A percentile compares a stretch with the other conserved stretches of the same genome.
Conservation (phyloP, 148 eudicot genomes). For the Bassia scoparia region DNA sequence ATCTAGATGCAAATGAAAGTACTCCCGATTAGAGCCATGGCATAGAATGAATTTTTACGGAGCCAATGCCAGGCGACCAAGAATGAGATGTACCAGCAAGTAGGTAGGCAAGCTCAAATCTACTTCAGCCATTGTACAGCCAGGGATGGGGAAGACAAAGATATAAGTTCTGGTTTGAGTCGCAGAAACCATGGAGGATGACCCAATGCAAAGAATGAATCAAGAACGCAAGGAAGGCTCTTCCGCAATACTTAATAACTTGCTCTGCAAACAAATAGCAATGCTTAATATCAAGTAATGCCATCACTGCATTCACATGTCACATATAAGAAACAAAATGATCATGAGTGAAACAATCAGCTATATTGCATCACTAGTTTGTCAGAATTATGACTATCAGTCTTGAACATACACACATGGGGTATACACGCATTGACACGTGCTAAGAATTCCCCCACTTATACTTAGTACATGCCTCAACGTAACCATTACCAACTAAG, state of each 20-base stretch:
- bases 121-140: slow-evolving; percentile 48
- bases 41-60: slow-evolving; percentile 73
- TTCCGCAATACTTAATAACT: slow-evolving; percentile 48
- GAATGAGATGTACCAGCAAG: slow-evolving; percentile 70
- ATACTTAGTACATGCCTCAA: no score
- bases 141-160: slow-evolving; percentile 48
- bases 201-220: slow-evolving; percentile 73
- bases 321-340: background rate
- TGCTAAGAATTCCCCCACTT: no score
- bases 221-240: slow-evolving; percentile 64
- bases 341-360: background rate
- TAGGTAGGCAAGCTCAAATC: slow-evolving; percentile 65
- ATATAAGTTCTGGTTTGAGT: slow-evolving; percentile 71
- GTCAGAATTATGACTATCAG: no score
- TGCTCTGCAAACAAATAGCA: slow-evolving; percentile 59
- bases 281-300: background rate
- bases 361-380: no score
- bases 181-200: slow-evolving; percentile 78
- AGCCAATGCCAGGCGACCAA: slow-evolving; percentile 60
- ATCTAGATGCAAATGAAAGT: slow-evolving; percentile 61
- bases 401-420: no score
- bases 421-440: no score
- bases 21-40: slow-evolving; percentile 78
- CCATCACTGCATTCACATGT: background rate
- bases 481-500: no score